phyloP scores from a whole-genome alignment of 805 yeast species.

The Saccharomycopsis fermentans region DNA sequence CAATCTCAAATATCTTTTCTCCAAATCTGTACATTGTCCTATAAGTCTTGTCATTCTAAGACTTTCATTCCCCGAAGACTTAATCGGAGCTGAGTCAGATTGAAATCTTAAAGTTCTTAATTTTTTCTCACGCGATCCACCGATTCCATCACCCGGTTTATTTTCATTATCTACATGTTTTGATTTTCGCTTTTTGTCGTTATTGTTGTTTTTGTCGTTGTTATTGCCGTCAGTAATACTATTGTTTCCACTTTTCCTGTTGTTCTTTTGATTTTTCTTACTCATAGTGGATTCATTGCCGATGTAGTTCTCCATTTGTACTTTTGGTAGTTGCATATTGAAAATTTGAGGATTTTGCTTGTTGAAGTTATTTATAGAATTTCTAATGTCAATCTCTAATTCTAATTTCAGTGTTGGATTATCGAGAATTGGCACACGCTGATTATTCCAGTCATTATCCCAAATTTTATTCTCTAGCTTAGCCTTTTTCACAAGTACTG shows the following conservation, averaged over 20 bases:
- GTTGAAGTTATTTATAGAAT: neutral
- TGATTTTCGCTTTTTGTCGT: neutral
- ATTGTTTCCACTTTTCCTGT: neutral
- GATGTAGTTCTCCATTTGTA: neutral
- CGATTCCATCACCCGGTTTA: neutral
- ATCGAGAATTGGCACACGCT: slow-evolving; percentile 38
- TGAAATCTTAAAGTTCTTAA: slow-evolving; percentile 43
- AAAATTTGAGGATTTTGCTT: neutral
- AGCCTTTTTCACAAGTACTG: slow-evolving; percentile 39
- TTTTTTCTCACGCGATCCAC: slow-evolving; percentile 24
- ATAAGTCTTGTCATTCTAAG: slow-evolving; percentile 28
- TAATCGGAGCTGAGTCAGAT: slow-evolving; percentile 3
- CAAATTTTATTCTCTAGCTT: slow-evolving; percentile 33
- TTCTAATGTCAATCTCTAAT: neutral
- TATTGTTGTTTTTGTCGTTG: slow-evolving; percentile 19
- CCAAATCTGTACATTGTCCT: slow-evolving; percentile 59
- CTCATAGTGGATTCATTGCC: neutral
- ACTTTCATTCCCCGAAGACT: neutral
- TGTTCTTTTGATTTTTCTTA: neutral
- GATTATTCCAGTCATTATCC: slow-evolving; percentile 44
- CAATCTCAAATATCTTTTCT: slow-evolving; percentile 70
- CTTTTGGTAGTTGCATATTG: slow-evolving; percentile 11
- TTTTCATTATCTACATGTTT: neutral
- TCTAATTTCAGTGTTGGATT: slow-evolving; percentile 6
- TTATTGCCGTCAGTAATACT: slow-evolving; percentile 13